Evolutionary conservation across 1,284 basidiomycete species (phyloP), one percentile per base, ranked within the genome.

Genomic region (Nidula niveotomentosa): DNA sequence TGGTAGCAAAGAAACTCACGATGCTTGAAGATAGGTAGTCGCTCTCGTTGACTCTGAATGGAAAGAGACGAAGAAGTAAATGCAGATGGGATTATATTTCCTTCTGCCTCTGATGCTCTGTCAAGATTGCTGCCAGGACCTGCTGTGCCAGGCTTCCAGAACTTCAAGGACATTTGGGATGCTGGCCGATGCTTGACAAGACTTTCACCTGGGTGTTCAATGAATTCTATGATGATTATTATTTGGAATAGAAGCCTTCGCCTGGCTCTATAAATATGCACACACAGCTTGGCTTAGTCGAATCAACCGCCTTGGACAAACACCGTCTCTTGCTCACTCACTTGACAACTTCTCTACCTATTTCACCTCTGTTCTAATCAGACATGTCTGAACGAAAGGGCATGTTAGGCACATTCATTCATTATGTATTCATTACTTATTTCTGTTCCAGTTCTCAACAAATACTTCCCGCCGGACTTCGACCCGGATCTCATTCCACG

Each of bases 401-500:
- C 85, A 54, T 13, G 74, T 35, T 4, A 18, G 39, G 6, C 39
- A 1, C n/a, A 45, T 51, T 35, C 37, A 15, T n/a, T 30, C 3
- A 43, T 7, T 23, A 35, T 49, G 13, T 5, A 17, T 47, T 36
- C 6, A 35, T 39, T 55, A 10, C 53, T n/a, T 47, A 49, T 33
- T 6, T 18, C 56, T 8, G 55, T 0, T 53, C 56, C 63, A 90
- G 93, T 94, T 52, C 78, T 96, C 61, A 95, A 95, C 83, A 93
- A 93, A 72, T 93, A 93, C 75, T 92, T 93, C 64, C 91, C 91
- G 49, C 91, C 91, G 72, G 96, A 99, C 76, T 99, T 98, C 75
- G 97, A 99, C 79, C 97, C 96, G 58, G 87, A 93, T 62, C 91
- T 96, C 73, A 97, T 98, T 72, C 93, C 94, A 46, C 83, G 97